Evolutionary conservation across 768 basidiomycete species (phyloP), one percentile per base, ranked within the genome.

Genomic region (Mycena crocata): DNA sequence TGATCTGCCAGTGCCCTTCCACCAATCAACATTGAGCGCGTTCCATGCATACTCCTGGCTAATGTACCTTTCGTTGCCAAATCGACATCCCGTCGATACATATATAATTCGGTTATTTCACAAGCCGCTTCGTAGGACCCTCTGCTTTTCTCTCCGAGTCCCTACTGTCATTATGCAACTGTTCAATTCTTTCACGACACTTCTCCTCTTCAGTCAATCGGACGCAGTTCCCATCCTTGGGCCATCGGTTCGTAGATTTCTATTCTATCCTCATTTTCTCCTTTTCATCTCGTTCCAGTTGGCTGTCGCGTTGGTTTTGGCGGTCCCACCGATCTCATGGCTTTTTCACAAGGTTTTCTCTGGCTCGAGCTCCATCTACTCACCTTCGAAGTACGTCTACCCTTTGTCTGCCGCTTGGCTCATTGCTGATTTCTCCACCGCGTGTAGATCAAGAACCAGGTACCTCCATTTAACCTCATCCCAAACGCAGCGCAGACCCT

Each of bases 311-410:
- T 64, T 67, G 57, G 66, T 70, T 32, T 66, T 73, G 42, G 66
- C 54, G 21, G 71, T 26, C 69, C 71, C 10, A 72, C 71, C 15
- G 69, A 70, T 26, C 26, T 56, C 64, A 31, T 13, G 50, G 62
- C 64, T n/a, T 72, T 31, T 67, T 42, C 66, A 34, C 64, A 35
- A 57, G 70, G 58, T 45, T 61, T 55, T 51, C 14, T 49, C 67
- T 73, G 72, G 72, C 64, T 73, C 42, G 70, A 73, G 56, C 59
- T 70, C 13, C 71, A 72, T 35, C 35, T 72, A 5, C 55, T 72
- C 15, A 55, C 69, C 21, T 72, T 72, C 30, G 64, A 72, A 32
- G 71, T 67, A 45, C 35, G 68, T 57, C 40, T 13, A 51, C 23
- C 8, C 17, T 1, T n/a, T 30, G 15, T 34, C 26, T 8, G 26